Percentiles rank a stretch among this genome's conserved stretches.
Conservation (phyloP, 257 asterid genomes). For the Solanum chmielewskii region DNA sequence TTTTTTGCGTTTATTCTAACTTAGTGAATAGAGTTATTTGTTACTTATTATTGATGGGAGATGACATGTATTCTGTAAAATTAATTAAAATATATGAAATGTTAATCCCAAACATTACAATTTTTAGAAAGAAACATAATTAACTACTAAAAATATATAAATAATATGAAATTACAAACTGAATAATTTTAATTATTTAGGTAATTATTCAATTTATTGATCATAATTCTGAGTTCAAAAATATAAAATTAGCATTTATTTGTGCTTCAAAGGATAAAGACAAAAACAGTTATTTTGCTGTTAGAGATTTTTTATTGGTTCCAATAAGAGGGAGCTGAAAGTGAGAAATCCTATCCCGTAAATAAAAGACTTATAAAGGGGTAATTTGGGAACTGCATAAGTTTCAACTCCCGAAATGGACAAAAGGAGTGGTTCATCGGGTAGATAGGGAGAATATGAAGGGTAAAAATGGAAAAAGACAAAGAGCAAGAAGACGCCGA, state of each 20-base stretch:
- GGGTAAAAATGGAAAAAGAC: neutral
- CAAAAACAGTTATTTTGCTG: neutral
- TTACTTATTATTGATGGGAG: no score
- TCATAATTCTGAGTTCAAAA: neutral
- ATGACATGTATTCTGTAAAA: no score
- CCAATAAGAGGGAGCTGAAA: neutral
- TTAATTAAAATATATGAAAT: no score
- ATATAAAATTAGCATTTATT: neutral
- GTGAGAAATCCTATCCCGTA: neutral
- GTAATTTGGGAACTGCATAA: neutral
- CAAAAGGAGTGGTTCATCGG: neutral
- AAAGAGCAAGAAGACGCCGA: neutral
- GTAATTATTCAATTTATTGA: neutral
- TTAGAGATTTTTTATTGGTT: neutral
- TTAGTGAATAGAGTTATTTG: no score
- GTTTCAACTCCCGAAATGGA: neutral
- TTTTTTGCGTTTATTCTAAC: no score
- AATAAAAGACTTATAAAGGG: neutral
- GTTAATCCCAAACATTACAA: no score
- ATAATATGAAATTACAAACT: neutral
- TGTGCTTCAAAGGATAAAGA: neutral
- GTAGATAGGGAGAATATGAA: neutral
- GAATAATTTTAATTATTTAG: neutral
- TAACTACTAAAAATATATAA: no score
- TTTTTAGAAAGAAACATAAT: no score